Conservation (phyloP, 2,329 filamentous ascomycete genomes). For the Cladosporium sphaerospermum region DNA sequence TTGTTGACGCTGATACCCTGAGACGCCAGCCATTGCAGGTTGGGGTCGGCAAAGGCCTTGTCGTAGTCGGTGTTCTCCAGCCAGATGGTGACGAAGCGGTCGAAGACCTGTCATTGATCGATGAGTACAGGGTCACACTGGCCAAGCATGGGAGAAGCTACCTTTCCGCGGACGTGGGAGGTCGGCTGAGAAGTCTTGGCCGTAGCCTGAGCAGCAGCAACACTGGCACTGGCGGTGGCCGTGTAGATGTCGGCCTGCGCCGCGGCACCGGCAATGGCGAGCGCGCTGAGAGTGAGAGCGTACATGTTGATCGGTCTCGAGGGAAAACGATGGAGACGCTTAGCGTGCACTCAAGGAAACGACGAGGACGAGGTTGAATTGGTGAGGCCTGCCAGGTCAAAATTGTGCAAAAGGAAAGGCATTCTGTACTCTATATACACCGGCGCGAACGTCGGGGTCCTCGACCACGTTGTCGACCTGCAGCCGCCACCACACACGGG, state of each 20-base stretch:
- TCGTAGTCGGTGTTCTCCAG: conserved; percentile 69
- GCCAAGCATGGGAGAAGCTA: neutral
- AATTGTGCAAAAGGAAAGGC: too few relatives aligned
- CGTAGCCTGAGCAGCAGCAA: conserved; percentile 53
- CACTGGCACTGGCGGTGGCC: conserved; percentile 45
- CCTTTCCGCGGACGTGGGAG: conserved; percentile 59
- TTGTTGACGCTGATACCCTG: conserved; percentile 52
- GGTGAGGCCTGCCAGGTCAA: too few relatives aligned
- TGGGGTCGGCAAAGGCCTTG: conserved; percentile 57
- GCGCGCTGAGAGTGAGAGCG: conserved; percentile 19
- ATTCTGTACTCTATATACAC: too few relatives aligned
- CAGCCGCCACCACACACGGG: too few relatives aligned
- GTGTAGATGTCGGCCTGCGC: conserved; percentile 35
- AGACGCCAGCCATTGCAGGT: conserved; percentile 51
- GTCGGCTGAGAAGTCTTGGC: conserved; percentile 56
- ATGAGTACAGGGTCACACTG: neutral
- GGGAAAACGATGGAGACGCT: neutral
- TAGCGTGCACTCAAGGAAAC: neutral
- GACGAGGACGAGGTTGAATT: neutral
- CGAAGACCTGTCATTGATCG: conserved; percentile 47
- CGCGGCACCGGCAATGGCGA: conserved; percentile 26
- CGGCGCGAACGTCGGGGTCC: too few relatives aligned
- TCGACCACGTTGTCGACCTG: too few relatives aligned
- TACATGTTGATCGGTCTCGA: conserved; percentile 4
- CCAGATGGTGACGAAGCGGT: conserved; percentile 68